phyloP scores from a whole-genome alignment of 169 alveolate genomes.

The Plasmodium gonderi region DNA sequence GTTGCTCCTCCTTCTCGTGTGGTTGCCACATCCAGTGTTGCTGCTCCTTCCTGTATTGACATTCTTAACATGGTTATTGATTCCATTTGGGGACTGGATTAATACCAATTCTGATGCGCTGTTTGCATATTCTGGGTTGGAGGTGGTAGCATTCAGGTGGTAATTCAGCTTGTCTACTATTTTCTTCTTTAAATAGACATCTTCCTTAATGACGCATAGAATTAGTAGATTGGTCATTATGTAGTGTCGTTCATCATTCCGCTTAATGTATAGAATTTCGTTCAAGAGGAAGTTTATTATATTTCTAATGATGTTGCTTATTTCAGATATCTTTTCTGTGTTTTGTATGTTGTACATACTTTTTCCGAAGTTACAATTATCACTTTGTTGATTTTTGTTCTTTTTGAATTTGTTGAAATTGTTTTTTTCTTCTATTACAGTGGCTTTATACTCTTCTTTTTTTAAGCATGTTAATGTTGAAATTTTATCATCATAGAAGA shows the following conservation, averaged over 20 bases:
- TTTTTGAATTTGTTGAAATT: neutral
- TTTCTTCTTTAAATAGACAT: conserved; percentile 58
- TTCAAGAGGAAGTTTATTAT: conserved; percentile 59
- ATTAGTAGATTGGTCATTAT: conserved; percentile 64
- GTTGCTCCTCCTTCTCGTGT: neutral
- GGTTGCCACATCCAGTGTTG: neutral
- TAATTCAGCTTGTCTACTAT: conserved; percentile 52
- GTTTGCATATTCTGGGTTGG: too few species aligned
- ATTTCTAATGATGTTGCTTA: conserved; percentile 68
- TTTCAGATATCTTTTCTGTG: conserved; percentile 15
- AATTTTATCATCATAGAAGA: conserved; percentile 39
- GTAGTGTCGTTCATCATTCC: conserved; percentile 50
- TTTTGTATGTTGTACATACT: neutral
- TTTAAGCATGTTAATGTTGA: conserved; percentile 3
- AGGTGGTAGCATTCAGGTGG: neutral
- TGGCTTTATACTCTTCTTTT: conserved; percentile 53
- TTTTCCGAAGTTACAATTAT: neutral
- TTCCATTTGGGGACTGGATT: too few species aligned
- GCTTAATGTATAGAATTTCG: conserved; percentile 67
- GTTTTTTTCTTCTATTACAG: conserved; percentile 4
- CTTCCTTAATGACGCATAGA: conserved; percentile 64
- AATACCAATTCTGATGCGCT: too few species aligned
- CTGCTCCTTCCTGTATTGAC: too few species aligned
- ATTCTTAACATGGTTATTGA: too few species aligned
- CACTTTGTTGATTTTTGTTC: neutral